Conservation (phyloP, 371 early-diverging fungal species). For the Mucor mucedo region DNA sequence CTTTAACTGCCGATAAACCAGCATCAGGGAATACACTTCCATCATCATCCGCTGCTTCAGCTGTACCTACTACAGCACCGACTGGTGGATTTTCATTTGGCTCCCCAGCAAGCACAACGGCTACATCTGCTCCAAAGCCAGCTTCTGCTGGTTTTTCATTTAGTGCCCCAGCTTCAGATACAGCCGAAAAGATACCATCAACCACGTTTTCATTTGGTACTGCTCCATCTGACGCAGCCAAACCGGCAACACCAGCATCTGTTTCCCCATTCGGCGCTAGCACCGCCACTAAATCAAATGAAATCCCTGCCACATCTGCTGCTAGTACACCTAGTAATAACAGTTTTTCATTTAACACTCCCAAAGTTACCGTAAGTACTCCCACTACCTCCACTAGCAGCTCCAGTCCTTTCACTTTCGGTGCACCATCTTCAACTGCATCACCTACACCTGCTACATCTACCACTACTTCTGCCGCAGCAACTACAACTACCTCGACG, state of each 20-base stretch:
- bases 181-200: background rate
- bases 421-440: background rate
- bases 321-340: slow-evolving; percentile 3
- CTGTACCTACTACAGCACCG: background rate
- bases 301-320: slow-evolving; percentile 4
- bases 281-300: background rate
- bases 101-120: background rate
- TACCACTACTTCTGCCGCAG: background rate
- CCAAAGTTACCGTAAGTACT: slow-evolving; percentile 17
- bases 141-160: background rate
- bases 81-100: background rate
- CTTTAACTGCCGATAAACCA: background rate
- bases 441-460: slow-evolving; percentile 9
- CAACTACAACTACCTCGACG: background rate
- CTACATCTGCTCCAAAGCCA: background rate
- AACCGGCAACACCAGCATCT: background rate
- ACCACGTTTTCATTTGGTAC: background rate
- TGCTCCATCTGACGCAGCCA: background rate
- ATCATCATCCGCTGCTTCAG: background rate
- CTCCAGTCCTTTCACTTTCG: slow-evolving; percentile 10
- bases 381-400: slow-evolving; percentile 8
- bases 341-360: slow-evolving; percentile 19
- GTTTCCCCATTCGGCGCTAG: background rate
- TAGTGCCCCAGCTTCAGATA: background rate
- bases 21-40: background rate